phyloP scores from a whole-genome alignment of 768 basidiomycete genomes.

The Brasilioporus rufonigricans region DNA sequence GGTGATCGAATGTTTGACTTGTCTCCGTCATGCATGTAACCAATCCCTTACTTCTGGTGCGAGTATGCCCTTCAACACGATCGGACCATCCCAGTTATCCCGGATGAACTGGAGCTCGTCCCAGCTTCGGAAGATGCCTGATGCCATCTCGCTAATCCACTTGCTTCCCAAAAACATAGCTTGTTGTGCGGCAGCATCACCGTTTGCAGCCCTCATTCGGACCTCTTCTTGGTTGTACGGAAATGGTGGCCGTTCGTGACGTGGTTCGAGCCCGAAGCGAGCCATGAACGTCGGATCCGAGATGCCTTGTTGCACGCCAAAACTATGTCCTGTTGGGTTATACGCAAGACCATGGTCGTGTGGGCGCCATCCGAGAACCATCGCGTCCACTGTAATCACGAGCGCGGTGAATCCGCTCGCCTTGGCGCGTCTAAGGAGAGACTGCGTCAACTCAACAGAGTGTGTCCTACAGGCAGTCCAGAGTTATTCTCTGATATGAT shows the following conservation, averaged over 20 bases:
- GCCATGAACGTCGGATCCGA: slow-evolving; percentile 50
- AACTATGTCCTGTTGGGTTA: slow-evolving; percentile 35
- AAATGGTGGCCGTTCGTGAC: slow-evolving; percentile 32
- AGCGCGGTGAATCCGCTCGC: slow-evolving; percentile 40
- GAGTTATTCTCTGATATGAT: neutral
- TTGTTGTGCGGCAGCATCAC: slow-evolving; percentile 32
- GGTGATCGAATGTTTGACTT: neutral
- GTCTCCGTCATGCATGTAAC: neutral
- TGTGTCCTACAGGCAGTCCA: slow-evolving; percentile 32
- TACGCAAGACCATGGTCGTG: slow-evolving; percentile 41
- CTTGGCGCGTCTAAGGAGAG: slow-evolving; percentile 43
- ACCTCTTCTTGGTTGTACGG: slow-evolving; percentile 35
- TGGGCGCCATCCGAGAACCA: slow-evolving; percentile 44
- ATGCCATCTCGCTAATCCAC: slow-evolving; percentile 39
- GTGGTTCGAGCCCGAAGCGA: slow-evolving; percentile 27
- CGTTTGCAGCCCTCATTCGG: slow-evolving; percentile 22
- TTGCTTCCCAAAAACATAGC: slow-evolving; percentile 33
- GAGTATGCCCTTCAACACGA: slow-evolving; percentile 48
- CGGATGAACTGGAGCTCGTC: slow-evolving; percentile 43
- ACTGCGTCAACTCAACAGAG: slow-evolving; percentile 37
- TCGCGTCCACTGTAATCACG: slow-evolving; percentile 46
- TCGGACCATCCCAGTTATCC: slow-evolving; percentile 47
- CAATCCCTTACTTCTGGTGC: slow-evolving; percentile 8
- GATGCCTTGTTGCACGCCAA: slow-evolving; percentile 40
- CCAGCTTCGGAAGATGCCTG: slow-evolving; percentile 44